These are phyloP conservation scores for Davidsoniella neocaledoniae DNA, from an alignment of 2,329 filamentous ascomycete genomes.

Conservation along the genomic window DNA sequence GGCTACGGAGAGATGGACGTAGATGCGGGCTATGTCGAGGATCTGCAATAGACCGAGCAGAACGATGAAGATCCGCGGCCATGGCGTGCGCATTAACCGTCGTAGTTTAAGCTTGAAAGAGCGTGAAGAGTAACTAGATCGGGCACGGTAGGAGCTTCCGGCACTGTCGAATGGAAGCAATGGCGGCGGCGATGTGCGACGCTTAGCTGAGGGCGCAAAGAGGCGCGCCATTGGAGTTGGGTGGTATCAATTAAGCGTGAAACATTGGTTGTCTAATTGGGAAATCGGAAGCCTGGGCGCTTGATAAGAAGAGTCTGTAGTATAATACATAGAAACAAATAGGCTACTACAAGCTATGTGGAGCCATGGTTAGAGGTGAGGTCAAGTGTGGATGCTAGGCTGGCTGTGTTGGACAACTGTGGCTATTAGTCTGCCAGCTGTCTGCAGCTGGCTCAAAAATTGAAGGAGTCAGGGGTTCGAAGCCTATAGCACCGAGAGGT, in stretches of 20 bases:
- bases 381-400: conserved; percentile 2
- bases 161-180: conserved; percentile 9
- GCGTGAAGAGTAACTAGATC: background rate
- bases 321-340: too few species aligned
- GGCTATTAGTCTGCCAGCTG: background rate
- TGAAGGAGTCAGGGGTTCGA: background rate
- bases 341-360: too few species aligned
- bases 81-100: conserved; percentile 23
- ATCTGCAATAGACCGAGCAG: conserved; percentile 22
- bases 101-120: conserved; percentile 20
- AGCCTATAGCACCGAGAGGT: too few species aligned
- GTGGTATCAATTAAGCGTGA: background rate
- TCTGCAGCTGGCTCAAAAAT: fast-evolving
- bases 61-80: conserved; percentile 20
- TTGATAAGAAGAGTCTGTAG: too few species aligned
- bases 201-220: background rate
- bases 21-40: conserved; percentile 25
- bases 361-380: background rate
- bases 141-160: conserved; percentile 7
- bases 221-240: conserved; percentile 3
- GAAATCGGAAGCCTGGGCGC: too few species aligned
- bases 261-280: background rate
- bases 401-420: too few species aligned
- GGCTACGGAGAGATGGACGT: conserved; percentile 17
- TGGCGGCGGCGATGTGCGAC: conserved; percentile 10